These are phyloP conservation scores for Paspalum notatum DNA, from an alignment of 176 grass and related monocot genomes.

Conservation along the genomic window DNA sequence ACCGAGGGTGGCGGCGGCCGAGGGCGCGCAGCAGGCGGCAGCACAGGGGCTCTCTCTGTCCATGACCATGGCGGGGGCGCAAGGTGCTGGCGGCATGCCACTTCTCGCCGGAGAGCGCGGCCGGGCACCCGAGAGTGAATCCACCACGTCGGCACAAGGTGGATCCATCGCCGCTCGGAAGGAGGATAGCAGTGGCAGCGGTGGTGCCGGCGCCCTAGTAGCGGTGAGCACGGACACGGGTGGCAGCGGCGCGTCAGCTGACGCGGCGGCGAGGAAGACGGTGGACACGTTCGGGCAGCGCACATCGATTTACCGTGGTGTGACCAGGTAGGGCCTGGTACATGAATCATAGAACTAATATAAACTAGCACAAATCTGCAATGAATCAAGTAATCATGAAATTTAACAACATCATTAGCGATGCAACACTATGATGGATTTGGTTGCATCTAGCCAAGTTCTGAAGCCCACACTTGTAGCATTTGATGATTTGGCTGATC, in stretches of 20 bases:
- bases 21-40: neutral
- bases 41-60: constrained; percentile 65
- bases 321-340: constrained; percentile 63
- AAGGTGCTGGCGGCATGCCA: neutral
- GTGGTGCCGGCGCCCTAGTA: constrained; percentile 35
- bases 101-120: constrained; percentile 36
- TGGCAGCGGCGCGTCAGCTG: constrained; percentile 26
- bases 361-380: neutral
- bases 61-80: constrained; percentile 51
- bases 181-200: constrained; percentile 31
- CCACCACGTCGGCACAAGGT: constrained; percentile 39
- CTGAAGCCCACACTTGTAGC: neutral
- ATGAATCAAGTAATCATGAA: constrained; percentile 15
- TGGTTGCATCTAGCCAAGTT: constrained; percentile 28
- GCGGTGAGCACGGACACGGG: constrained; percentile 20
- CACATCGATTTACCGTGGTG: constrained; percentile 94
- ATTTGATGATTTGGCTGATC: constrained; percentile 20
- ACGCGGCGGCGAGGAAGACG: constrained; percentile 56
- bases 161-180: constrained; percentile 16
- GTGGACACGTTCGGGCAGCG: constrained; percentile 94
- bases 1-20: neutral
- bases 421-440: constrained; percentile 30
- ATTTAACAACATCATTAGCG: neutral
- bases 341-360: neutral
- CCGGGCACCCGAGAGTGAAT: constrained; percentile 30